A percentile compares a stretch with the other conserved stretches of the same genome.
Conservation (phyloP, 495 filamentous ascomycete species). For the Xylaria curta region DNA sequence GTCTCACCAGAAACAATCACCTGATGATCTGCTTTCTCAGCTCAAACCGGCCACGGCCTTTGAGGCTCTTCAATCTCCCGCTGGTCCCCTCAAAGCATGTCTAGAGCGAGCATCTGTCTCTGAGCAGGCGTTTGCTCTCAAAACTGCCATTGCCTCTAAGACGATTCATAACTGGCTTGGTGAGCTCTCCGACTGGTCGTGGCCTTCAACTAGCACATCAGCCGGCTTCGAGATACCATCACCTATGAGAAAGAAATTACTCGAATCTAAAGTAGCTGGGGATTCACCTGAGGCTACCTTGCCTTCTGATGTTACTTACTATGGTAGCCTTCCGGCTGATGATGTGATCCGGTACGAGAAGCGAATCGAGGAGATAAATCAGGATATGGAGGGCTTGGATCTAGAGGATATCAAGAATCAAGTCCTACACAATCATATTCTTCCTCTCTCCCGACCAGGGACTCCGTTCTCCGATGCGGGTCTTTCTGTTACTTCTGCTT, state of each 20-base stretch:
- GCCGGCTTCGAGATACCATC: constrained; percentile 62
- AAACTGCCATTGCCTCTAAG: constrained; percentile 75
- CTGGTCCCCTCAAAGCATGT: constrained; percentile 64
- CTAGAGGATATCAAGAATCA: constrained; percentile 91
- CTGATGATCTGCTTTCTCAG: constrained; percentile 53
- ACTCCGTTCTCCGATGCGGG: constrained; percentile 57
- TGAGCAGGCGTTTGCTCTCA: constrained; percentile 74
- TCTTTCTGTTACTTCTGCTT: constrained; percentile 50
- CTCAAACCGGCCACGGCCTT: constrained; percentile 50
- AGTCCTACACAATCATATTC: constrained; percentile 79
- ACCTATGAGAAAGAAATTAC: constrained; percentile 47
- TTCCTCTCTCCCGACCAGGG: constrained; percentile 57
- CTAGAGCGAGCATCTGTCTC: constrained; percentile 69
- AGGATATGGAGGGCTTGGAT: constrained; percentile 78
- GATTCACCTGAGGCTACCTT: constrained; percentile 15
- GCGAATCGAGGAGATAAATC: constrained; percentile 77
- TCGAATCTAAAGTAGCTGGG: constrained; percentile 26
- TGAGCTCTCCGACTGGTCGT: constrained; percentile 78
- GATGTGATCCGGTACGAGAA: constrained; percentile 71
- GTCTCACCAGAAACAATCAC: constrained; percentile 40
- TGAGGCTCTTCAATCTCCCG: constrained; percentile 55
- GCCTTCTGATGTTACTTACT: constrained; percentile 56
- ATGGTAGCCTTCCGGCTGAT: constrained; percentile 69
- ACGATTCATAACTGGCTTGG: constrained; percentile 77
- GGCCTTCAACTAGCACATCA: constrained; percentile 63